Percentiles rank a stretch among this genome's conserved stretches.
Conservation (phyloP, 2,329 filamentous ascomycete genomes). For the Calcarisporium arbuscula region DNA sequence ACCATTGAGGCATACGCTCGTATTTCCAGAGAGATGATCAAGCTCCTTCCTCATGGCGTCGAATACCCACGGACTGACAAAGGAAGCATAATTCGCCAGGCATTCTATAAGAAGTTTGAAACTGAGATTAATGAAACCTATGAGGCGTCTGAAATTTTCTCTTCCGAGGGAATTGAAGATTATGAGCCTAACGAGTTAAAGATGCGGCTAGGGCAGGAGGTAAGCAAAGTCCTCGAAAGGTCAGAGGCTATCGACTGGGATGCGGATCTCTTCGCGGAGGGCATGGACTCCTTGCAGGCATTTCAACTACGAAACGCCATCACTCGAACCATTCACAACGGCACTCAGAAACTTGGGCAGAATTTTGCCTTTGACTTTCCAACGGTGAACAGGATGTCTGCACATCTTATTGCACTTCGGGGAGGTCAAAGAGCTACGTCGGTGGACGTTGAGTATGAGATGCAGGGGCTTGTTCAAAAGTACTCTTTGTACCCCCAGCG, state of each 20-base stretch:
- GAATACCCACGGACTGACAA: constrained; percentile 46
- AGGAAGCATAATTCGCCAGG: constrained; percentile 42
- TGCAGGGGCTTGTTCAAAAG: constrained; percentile 17
- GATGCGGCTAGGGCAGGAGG: neutral
- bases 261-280: constrained; percentile 51
- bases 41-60: constrained; percentile 35
- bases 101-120: constrained; percentile 38
- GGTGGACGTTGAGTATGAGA: constrained; percentile 20
- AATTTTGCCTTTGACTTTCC: constrained; percentile 54
- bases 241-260: constrained; percentile 25
- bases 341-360: constrained; percentile 38
- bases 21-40: constrained; percentile 43
- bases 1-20: constrained; percentile 23
- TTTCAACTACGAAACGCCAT: constrained; percentile 48
- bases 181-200: neutral
- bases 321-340: constrained; percentile 41
- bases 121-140: constrained; percentile 36
- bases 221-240: constrained; percentile 21
- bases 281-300: constrained; percentile 52
- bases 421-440: constrained; percentile 22
- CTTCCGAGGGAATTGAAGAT: constrained; percentile 18
- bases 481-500: constrained; percentile 7
- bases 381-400: neutral
- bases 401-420: constrained; percentile 5
- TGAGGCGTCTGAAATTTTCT: constrained; percentile 17